These are phyloP conservation scores for Cryptococcus sp. DNA, from an alignment of 1,284 basidiomycete species.

Conservation along the genomic window DNA sequence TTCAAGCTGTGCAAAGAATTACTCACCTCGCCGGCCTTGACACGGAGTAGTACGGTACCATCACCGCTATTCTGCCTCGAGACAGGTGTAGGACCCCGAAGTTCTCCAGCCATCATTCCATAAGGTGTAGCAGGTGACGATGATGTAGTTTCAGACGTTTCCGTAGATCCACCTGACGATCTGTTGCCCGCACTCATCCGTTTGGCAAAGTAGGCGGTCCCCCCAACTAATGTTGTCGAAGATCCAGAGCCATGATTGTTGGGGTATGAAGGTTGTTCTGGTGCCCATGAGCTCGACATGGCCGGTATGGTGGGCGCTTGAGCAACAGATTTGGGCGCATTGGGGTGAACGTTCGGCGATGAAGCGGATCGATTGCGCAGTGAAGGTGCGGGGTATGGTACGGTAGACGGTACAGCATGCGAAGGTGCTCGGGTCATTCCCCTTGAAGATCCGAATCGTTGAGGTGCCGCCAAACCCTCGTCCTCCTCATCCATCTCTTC, in stretches of 20 bases:
- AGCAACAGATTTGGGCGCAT: slow-evolving; percentile 20
- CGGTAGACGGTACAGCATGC: slow-evolving; percentile 19
- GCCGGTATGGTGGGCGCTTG: slow-evolving; percentile 17
- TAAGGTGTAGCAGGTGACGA: slow-evolving; percentile 51
- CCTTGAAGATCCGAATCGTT: slow-evolving; percentile 23
- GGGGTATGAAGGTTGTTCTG: slow-evolving; percentile 1
- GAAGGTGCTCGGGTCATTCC: slow-evolving; percentile 36
- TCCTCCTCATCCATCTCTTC: slow-evolving; percentile 23
- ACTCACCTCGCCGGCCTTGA: slow-evolving; percentile 55
- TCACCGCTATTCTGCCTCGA: slow-evolving; percentile 29
- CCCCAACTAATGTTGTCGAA: slow-evolving; percentile 33
- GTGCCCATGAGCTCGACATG: slow-evolving; percentile 9
- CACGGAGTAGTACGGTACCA: slow-evolving; percentile 22
- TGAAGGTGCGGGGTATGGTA: slow-evolving; percentile 32
- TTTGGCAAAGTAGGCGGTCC: slow-evolving; percentile 37
- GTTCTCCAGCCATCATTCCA: slow-evolving; percentile 55
- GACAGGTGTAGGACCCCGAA: slow-evolving; percentile 24
- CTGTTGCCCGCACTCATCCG: slow-evolving; percentile 33
- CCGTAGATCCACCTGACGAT: slow-evolving; percentile 41
- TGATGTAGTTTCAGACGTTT: slow-evolving; percentile 42
- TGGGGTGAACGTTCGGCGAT: slow-evolving; percentile 50
- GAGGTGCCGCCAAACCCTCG: slow-evolving; percentile 9
- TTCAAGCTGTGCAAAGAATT: neutral
- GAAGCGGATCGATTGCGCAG: slow-evolving; percentile 49
- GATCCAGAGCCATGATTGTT: slow-evolving; percentile 15